Base-by-base conservation (phyloP, 2,329 filamentous ascomycete species). In the Fusarium sp. region DNA sequence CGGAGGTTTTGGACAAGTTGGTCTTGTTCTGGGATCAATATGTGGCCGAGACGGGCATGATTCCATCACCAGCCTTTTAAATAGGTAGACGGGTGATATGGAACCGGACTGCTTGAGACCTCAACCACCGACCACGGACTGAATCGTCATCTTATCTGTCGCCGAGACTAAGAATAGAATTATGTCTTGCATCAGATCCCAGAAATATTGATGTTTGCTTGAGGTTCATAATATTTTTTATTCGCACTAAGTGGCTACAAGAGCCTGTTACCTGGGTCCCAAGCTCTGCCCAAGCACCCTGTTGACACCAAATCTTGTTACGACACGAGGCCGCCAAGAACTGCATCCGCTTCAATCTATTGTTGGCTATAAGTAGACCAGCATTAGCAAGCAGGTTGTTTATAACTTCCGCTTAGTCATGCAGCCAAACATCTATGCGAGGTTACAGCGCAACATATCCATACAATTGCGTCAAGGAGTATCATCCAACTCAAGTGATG, bases 1-100 rank as follows among this genome's bases (percentile, higher is more conserved):
- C 68, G 6, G 68, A 71, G 15, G 32, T 71, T 11, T 43, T 72
- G 33, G 65, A 69, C 11, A 54, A 33, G 50, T 54, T 54, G 17
- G 27, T 54, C 0, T 30, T 54, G 17, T 54, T 54, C 8, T 33
- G 50, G 50, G 25, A 54, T 54, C 50, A 30, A 6, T 54, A 54
- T 33, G 50, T 54, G 10, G 50, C 15, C 2, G 50, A 54, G 12
- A 54, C 50, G 2, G 50, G 50, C 50, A 54, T 54, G 50, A 54
- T 54, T 54, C 50, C 50, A 32, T 54, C 50, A 2, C 50, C 25
- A 15, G 12, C 25, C 4, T 54, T 54, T 54, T 50, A 50, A 5
- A 11, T 1, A 5, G 7, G 20, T 22, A 9, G 20, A 22, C 2
- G 40, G 38, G 40, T 43, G 40, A 4, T 25, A 7, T 22, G 6